Evolutionary conservation across 2,329 filamentous ascomycete species (phyloP).

Genomic region (Fonsecaea erecta): DNA sequence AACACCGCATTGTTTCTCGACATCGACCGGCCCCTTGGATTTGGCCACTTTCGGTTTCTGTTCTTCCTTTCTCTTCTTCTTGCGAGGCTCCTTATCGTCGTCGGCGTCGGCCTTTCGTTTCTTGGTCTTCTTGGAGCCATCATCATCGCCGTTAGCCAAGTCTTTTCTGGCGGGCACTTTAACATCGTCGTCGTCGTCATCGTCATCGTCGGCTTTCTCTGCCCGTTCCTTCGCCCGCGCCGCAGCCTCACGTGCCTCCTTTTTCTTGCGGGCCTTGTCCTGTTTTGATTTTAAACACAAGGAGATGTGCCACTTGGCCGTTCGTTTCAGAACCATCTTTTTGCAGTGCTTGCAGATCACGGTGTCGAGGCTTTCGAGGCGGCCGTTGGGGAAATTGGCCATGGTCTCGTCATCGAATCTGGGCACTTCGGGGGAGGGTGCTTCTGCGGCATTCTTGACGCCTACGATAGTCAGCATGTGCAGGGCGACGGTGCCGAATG

Average conservation of each 20-base stretch:
- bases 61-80: constrained; percentile 92
- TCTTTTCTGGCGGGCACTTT: constrained; percentile 54
- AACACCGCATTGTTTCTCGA: constrained; percentile 92
- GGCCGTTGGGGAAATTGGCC: constrained; percentile 77
- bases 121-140: constrained; percentile 38
- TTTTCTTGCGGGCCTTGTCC: constrained; percentile 77
- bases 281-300: constrained; percentile 84
- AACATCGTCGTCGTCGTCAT: constrained; percentile 48
- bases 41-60: constrained; percentile 82
- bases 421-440: constrained; percentile 50
- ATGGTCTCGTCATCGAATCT: constrained; percentile 75
- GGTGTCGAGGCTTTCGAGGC: constrained; percentile 57
- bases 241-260: constrained; percentile 72
- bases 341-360: constrained; percentile 94
- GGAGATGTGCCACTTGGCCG: constrained; percentile 78
- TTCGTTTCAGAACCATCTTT: constrained; percentile 77
- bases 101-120: constrained; percentile 42
- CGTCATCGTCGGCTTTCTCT: constrained; percentile 52
- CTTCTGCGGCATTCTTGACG: constrained; percentile 37
- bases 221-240: constrained; percentile 63
- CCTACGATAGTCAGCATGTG: background rate
- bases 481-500: background rate
- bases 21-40: constrained; percentile 89
- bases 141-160: constrained; percentile 26
- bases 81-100: constrained; percentile 74